Evolutionary conservation across 2,329 filamentous ascomycete genomes (phyloP).

Genomic region (Xylaria sp.): DNA sequence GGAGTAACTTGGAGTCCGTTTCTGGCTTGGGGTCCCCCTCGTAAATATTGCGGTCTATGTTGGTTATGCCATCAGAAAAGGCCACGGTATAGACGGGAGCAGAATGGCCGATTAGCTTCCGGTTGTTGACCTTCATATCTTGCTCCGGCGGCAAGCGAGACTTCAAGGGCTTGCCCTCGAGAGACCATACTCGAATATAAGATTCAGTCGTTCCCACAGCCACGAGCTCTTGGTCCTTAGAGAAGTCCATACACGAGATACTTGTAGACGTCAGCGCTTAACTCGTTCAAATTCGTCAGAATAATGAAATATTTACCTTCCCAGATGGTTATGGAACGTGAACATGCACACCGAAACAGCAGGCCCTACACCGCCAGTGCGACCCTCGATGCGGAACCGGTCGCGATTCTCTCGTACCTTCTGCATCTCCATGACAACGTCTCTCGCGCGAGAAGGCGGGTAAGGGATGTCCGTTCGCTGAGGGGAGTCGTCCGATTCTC

Average conservation of each 20-base stretch:
- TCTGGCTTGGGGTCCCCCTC: conserved; percentile 51
- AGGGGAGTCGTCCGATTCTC: conserved; percentile 84
- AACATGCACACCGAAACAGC: conserved; percentile 94
- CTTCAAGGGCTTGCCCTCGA: conserved; percentile 81
- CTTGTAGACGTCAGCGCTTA: conserved; percentile 45
- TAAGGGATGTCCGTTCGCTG: conserved; percentile 79
- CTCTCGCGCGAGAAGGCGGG: conserved; percentile 83
- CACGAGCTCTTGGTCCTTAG: conserved; percentile 83
- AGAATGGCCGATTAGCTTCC: conserved; percentile 83
- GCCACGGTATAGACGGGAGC: conserved; percentile 87
- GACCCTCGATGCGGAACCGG: conserved; percentile 82
- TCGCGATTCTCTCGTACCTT: conserved; percentile 93
- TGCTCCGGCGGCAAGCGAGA: conserved; percentile 64
- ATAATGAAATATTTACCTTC: conserved; percentile 65
- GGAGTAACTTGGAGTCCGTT: conserved; percentile 70
- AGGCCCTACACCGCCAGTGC: conserved; percentile 80
- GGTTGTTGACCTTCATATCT: conserved; percentile 63
- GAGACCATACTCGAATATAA: conserved; percentile 91
- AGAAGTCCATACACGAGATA: conserved; percentile 93
- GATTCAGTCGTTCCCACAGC: conserved; percentile 91
- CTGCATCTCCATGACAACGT: conserved; percentile 92
- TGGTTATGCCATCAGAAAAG: conserved; percentile 74
- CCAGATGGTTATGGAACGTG: conserved; percentile 95
- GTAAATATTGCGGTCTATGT: conserved; percentile 53
- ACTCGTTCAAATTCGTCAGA: not conserved